Evolutionary conservation across 2,329 filamentous ascomycete species (phyloP), one percentile per base, ranked within the genome.

Genomic region (Pyrenochaeta sp.): DNA sequence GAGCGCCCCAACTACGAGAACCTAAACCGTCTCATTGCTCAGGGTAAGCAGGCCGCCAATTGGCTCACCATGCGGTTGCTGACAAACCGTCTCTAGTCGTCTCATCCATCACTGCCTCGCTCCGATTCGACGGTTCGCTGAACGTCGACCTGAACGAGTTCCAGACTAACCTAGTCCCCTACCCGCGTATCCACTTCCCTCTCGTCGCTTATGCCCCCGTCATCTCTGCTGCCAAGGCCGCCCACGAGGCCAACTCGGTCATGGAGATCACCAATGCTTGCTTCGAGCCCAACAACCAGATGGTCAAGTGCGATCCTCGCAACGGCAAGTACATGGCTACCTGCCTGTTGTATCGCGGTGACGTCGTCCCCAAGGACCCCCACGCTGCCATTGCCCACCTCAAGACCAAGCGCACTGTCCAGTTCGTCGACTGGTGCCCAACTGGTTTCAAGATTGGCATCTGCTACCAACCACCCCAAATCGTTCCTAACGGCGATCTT

Each of bases 361-460:
- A 98, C 76, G 94, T 99, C 72, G 95, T 98, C 63, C 92, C 94
- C 82, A 96, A 96, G 84, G 94, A 98, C 76, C 91, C 92, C 69
- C 92, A 97, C 85, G 88, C 84, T 60, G 94, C 95, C 67, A 93
- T 98, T 71, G 93, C 94, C 63, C 93, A 91, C 67, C 91, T 98
- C 79, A 99, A 98, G 92, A 97, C 95, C 81, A 98, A 97, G 91
- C 91, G 92, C 76, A 97, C 95, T 73, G 96, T 99, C 79, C 93
- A 98, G 84, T 97, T 98, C 80, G 95, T 99, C 78, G 95, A 99
- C 85, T 99, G 95, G 95, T 99, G 95, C 89, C 95, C 95, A 62
- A 99, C 95, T 82, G 95, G 95, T 72, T 99, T 99, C 91, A 99
- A 99, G 91, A 92, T 99, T 72, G 95, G 95, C 87, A 99, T 99